These are phyloP conservation scores for Steccherinum ochraceum DNA, from an alignment of 768 basidiomycete species.

Conservation along the genomic window DNA sequence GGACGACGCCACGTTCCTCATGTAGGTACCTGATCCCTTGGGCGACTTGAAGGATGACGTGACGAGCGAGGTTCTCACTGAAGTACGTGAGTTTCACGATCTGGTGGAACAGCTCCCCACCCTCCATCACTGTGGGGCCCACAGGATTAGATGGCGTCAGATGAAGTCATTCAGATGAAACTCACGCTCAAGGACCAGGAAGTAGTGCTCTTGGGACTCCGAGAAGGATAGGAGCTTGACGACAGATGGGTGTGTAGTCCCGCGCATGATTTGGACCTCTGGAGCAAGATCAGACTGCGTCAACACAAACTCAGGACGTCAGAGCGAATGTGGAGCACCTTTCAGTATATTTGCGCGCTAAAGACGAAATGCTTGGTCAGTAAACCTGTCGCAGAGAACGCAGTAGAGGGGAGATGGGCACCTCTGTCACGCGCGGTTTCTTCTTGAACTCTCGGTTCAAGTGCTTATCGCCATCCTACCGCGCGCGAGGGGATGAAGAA, in stretches of 20 bases:
- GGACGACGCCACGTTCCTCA: slow-evolving; percentile 96
- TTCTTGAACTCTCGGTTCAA: slow-evolving; percentile 93
- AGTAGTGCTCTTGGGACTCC: slow-evolving; percentile 91
- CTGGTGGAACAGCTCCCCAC: slow-evolving; percentile 97
- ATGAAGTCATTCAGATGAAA: slow-evolving; percentile 11
- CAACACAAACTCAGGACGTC: no score
- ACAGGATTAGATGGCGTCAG: slow-evolving; percentile 2
- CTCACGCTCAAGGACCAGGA: slow-evolving; percentile 86
- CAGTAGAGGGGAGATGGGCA: slow-evolving; percentile 36
- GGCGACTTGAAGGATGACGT: slow-evolving; percentile 95
- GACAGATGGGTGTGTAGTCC: slow-evolving; percentile 85
- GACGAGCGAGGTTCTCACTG: slow-evolving; percentile 92
- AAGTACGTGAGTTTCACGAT: slow-evolving; percentile 99
- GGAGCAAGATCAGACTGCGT: no score
- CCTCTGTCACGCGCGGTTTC: slow-evolving; percentile 97
- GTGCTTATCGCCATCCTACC: slow-evolving; percentile 86
- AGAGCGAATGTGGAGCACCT: slow-evolving; percentile 36
- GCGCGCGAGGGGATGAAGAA: slow-evolving; percentile 14
- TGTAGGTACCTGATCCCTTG: slow-evolving; percentile 93
- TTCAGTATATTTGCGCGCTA: slow-evolving; percentile 98
- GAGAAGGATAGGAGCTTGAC: slow-evolving; percentile 90
- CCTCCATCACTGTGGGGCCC: slow-evolving; percentile 74
- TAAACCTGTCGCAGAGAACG: slow-evolving; percentile 16
- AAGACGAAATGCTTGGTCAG: slow-evolving; percentile 11
- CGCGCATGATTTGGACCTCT: slow-evolving; percentile 99